Percentiles rank a stretch among this genome's conserved stretches.
phyloP scores from a whole-genome alignment of 257 asterid species.

The Solanum boliviense region DNA sequence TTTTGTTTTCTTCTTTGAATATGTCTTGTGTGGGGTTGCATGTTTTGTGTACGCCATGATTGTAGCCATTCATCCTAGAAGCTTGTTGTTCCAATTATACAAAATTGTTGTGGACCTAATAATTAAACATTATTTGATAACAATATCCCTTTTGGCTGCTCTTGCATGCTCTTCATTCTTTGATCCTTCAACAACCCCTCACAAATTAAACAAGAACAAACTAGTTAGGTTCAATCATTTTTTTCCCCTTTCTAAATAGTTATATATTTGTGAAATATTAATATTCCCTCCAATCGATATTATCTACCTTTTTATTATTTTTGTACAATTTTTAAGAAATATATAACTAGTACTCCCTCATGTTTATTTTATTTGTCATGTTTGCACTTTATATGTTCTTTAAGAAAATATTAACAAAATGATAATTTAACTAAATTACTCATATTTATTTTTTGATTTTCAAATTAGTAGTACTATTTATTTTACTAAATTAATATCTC shows the following conservation, averaged over 20 bases:
- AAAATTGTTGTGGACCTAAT: neutral
- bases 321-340: neutral
- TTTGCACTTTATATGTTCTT: neutral
- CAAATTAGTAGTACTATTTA: neutral
- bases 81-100: neutral
- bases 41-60: conserved; percentile 1
- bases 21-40: neutral
- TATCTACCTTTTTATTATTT: neutral
- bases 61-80: neutral
- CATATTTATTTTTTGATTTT: neutral
- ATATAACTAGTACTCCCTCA: neutral
- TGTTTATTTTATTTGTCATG: neutral
- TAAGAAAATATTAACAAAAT: neutral
- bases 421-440: neutral
- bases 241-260: neutral
- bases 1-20: neutral
- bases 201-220: neutral
- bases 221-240: neutral
- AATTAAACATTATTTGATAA: neutral
- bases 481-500: neutral
- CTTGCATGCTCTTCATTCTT: neutral
- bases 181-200: neutral
- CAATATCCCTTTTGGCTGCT: neutral
- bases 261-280: neutral
- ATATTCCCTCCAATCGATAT: neutral